Evolutionary conservation across 345 rosid genomes (phyloP).

Genomic region (Hibiscus syriacus): DNA sequence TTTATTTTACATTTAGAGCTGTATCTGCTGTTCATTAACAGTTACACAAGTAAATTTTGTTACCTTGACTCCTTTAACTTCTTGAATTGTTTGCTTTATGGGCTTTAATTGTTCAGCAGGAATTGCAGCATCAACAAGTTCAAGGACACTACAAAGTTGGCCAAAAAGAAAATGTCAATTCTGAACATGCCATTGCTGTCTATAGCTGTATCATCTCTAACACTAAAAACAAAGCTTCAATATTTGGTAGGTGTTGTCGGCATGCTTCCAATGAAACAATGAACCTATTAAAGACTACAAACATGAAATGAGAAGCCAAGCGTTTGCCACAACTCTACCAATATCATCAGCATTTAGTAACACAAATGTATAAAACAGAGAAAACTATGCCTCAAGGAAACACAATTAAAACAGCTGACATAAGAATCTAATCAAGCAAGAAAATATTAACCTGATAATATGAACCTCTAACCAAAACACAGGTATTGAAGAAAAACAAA

Average conservation of each 20-base stretch:
- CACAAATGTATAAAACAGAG: background rate
- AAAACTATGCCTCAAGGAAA: background rate
- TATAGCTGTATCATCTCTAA: background rate
- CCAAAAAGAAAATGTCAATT: conserved; percentile 17
- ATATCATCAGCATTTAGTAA: background rate
- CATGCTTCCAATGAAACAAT: background rate
- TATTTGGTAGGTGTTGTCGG: background rate
- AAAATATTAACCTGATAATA: background rate
- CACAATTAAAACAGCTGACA: background rate
- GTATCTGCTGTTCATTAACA: background rate
- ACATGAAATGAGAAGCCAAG: background rate
- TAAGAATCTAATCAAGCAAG: background rate
- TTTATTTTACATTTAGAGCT: background rate
- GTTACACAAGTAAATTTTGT: background rate
- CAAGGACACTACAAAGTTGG: conserved; percentile 54
- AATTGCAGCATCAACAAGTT: conserved; percentile 93
- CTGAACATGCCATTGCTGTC: background rate
- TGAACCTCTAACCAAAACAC: background rate
- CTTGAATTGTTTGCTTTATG: conserved; percentile 55
- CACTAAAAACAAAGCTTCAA: background rate
- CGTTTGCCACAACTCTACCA: background rate
- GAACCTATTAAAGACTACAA: background rate
- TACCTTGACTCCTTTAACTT: conserved; percentile 84
- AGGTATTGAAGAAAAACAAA: background rate
- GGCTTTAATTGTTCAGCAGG: conserved; percentile 68